A percentile compares a stretch with the other conserved stretches of the same genome.
phyloP scores from a whole-genome alignment of 2,329 filamentous ascomycete species.

The Botrytis hyacinthi region DNA sequence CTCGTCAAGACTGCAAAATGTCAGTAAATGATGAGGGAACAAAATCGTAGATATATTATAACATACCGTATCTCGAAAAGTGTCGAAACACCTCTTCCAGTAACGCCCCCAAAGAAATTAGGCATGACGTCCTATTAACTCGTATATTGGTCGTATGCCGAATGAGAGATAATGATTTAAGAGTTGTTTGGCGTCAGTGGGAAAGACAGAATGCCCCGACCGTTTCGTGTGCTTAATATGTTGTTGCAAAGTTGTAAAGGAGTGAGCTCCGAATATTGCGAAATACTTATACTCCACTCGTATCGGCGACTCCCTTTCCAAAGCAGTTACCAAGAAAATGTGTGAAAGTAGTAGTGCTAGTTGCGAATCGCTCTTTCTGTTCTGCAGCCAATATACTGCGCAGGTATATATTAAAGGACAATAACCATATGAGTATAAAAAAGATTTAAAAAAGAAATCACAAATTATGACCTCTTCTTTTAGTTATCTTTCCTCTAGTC shows the following conservation, averaged over 20 bases:
- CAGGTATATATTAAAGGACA: not conserved
- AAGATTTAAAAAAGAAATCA: not conserved
- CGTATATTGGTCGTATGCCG: not conserved
- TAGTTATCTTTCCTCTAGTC: conserved; percentile 2
- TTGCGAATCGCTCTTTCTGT: not conserved
- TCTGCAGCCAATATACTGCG: not conserved
- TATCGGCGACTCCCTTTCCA: not conserved
- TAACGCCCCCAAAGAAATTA: conserved; percentile 37
- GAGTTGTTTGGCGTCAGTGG: not conserved
- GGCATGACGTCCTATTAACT: conserved; percentile 33
- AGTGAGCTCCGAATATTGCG: not conserved
- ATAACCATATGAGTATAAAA: not conserved
- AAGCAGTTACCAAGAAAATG: not conserved
- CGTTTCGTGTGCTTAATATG: not conserved
- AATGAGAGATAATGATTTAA: not conserved
- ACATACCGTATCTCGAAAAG: conserved; percentile 42
- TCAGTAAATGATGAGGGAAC: conserved; percentile 22
- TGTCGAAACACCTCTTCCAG: conserved; percentile 37
- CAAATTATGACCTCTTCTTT: not conserved
- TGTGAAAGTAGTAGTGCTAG: not conserved
- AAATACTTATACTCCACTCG: conserved; percentile 1
- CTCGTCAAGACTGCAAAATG: conserved; percentile 63
- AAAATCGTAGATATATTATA: not conserved
- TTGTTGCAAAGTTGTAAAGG: not conserved
- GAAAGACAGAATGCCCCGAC: not conserved